These are phyloP conservation scores for Schizothecium vesticola DNA, from an alignment of 495 filamentous ascomycete genomes.

Conservation along the genomic window DNA sequence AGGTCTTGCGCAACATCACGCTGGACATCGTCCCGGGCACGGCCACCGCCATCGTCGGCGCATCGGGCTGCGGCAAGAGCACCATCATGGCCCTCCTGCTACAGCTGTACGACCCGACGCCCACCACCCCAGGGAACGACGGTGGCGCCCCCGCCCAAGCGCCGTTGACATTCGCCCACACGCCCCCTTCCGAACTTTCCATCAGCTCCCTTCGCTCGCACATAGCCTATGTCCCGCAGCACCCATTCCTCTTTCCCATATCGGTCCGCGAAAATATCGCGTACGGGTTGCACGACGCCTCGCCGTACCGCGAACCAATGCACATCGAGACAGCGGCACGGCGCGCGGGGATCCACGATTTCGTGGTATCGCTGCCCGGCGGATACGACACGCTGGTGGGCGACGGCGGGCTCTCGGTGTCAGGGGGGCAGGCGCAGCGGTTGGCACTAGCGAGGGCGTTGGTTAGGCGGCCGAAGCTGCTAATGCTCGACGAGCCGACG, in stretches of 20 bases:
- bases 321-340: conserved; percentile 56
- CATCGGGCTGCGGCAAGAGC: conserved; percentile 84
- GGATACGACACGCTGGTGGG: conserved; percentile 75
- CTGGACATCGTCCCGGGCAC: conserved; percentile 55
- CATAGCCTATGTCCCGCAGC: conserved; percentile 73
- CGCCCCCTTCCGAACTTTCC: conserved; percentile 53
- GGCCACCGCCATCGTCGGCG: conserved; percentile 71
- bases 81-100: conserved; percentile 75
- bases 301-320: conserved; percentile 26
- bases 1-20: conserved; percentile 55
- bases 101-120: conserved; percentile 26
- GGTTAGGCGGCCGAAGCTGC: conserved; percentile 57
- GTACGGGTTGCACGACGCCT: conserved; percentile 59
- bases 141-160: conserved; percentile 14
- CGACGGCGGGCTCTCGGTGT: conserved; percentile 68
- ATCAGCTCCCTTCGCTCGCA: conserved; percentile 59
- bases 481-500: conserved; percentile 88
- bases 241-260: conserved; percentile 68
- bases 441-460: conserved; percentile 79
- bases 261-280: conserved; percentile 72
- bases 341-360: conserved; percentile 72
- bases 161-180: conserved; percentile 55
- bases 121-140: neutral
- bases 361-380: conserved; percentile 63
- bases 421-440: conserved; percentile 80